A percentile compares a stretch with the other conserved stretches of the same genome.
phyloP scores from a whole-genome alignment of 1,284 basidiomycete species.

The Melampsora abietis-canadensis region DNA sequence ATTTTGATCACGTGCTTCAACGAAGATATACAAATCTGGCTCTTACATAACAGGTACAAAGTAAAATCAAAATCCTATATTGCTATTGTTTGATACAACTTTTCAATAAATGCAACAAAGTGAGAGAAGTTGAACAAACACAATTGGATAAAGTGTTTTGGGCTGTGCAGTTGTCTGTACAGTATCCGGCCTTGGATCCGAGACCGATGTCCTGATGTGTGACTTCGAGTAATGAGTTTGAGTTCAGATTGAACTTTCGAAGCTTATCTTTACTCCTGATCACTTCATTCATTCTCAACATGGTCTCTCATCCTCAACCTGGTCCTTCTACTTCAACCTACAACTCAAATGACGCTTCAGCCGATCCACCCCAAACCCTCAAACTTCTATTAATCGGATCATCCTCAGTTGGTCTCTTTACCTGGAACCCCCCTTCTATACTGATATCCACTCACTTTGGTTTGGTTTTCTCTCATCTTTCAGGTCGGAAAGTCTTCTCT shows the following conservation, averaged over 20 bases:
- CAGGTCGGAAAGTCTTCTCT: slow-evolving; percentile 64
- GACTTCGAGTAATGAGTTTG: too few relatives aligned
- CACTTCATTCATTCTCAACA: slow-evolving; percentile 7
- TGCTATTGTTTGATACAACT: too few relatives aligned
- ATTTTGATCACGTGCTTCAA: too few relatives aligned
- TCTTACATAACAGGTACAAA: too few relatives aligned
- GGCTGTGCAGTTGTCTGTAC: too few relatives aligned
- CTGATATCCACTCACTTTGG: background rate
- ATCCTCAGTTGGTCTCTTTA: slow-evolving; percentile 17
- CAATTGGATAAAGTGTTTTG: too few relatives aligned
- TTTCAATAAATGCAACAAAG: too few relatives aligned
- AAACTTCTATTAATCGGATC: slow-evolving; percentile 39
- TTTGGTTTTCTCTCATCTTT: background rate
- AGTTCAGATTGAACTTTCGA: background rate
- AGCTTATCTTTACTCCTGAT: background rate
- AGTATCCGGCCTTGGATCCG: too few relatives aligned
- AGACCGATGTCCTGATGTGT: too few relatives aligned
- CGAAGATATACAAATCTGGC: too few relatives aligned
- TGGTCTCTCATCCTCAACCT: slow-evolving; percentile 39
- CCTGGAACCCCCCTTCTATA: background rate
- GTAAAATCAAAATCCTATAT: too few relatives aligned
- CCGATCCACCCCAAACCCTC: slow-evolving; percentile 36
- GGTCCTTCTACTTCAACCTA: slow-evolving; percentile 23
- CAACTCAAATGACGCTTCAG: background rate
- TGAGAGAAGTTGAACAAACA: too few relatives aligned